A percentile compares a stretch with the other conserved stretches of the same genome.
phyloP scores from a whole-genome alignment of 257 asterid genomes.

The Fraxinus excelsior region DNA sequence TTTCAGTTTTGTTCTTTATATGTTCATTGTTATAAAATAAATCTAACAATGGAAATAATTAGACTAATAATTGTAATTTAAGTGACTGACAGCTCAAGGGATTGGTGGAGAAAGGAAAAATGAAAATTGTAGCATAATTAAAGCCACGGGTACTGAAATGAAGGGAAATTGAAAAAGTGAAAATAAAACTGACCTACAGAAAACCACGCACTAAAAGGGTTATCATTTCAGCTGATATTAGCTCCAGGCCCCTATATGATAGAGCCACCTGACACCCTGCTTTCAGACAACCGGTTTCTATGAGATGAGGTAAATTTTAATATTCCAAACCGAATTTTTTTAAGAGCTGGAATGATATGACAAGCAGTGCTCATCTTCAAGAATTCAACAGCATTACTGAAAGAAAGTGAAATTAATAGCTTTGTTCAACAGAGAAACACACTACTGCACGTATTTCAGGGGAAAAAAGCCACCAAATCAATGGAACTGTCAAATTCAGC shows the following conservation, averaged over 20 bases:
- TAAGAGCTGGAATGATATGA: slow-evolving; percentile 41
- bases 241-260: slow-evolving; percentile 86
- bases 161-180: slow-evolving; percentile 54
- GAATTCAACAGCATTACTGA: slow-evolving; percentile 31
- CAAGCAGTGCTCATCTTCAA: slow-evolving; percentile 48
- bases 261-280: slow-evolving; percentile 93
- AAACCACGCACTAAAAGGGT: slow-evolving; percentile 72
- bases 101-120: slow-evolving; percentile 35
- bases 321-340: slow-evolving; percentile 35
- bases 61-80: slow-evolving; percentile 34
- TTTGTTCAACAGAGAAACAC: slow-evolving; percentile 42
- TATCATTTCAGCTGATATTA: slow-evolving; percentile 79
- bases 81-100: slow-evolving; percentile 42
- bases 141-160: slow-evolving; percentile 36
- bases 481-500: slow-evolving; percentile 38
- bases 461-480: slow-evolving; percentile 29
- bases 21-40: slow-evolving; percentile 5
- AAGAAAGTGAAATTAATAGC: slow-evolving; percentile 37
- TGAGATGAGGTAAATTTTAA: slow-evolving; percentile 56
- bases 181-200: slow-evolving; percentile 86
- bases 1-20: too few species aligned
- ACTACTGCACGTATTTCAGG: slow-evolving; percentile 24
- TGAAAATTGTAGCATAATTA: slow-evolving; percentile 42
- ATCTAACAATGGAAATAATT: slow-evolving; percentile 31
- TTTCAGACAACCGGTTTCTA: slow-evolving; percentile 78